Conservation (phyloP, 345 rosid genomes). For the Syzygium aromaticum region DNA sequence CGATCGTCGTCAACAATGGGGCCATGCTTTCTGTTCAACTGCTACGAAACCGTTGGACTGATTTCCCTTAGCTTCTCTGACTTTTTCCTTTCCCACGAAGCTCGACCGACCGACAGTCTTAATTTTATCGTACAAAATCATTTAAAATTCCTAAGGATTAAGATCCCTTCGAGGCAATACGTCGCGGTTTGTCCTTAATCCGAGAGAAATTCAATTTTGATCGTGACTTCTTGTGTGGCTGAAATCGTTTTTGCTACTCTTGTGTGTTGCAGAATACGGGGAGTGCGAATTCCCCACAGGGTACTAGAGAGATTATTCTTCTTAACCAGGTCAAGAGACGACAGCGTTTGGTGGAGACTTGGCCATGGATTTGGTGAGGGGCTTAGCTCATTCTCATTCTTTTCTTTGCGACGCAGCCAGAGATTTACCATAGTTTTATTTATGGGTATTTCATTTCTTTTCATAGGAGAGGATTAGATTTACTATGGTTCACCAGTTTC, state of each 20-base stretch:
- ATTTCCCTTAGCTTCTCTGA: not conserved
- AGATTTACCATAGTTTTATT: not conserved
- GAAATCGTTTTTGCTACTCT: not conserved
- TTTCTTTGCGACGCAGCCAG: not conserved
- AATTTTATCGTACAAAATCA: not conserved
- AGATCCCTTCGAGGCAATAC: not conserved
- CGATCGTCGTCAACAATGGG: not conserved
- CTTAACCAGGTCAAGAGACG: not conserved
- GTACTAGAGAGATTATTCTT: slow-evolving; percentile 2
- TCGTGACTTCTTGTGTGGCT: not conserved
- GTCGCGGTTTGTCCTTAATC: not conserved
- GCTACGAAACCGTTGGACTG: not conserved
- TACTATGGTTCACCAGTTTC: not conserved
- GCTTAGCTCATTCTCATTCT: not conserved
- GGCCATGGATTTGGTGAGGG: not conserved
- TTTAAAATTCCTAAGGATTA: no score
- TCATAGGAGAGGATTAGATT: not conserved
- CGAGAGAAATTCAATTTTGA: not conserved
- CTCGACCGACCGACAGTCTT: not conserved
- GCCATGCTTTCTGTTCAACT: not conserved
- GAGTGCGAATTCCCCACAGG: slow-evolving; percentile 44
- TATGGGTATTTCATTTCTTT: not conserved
- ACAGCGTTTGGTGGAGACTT: not conserved
- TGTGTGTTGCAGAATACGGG: slow-evolving; percentile 33
- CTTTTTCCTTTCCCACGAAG: not conserved